A percentile compares a stretch with the other conserved stretches of the same genome.
These are phyloP conservation scores for Babesia sp. DNA, from an alignment of 169 alveolate genomes.

Conservation along the genomic window DNA sequence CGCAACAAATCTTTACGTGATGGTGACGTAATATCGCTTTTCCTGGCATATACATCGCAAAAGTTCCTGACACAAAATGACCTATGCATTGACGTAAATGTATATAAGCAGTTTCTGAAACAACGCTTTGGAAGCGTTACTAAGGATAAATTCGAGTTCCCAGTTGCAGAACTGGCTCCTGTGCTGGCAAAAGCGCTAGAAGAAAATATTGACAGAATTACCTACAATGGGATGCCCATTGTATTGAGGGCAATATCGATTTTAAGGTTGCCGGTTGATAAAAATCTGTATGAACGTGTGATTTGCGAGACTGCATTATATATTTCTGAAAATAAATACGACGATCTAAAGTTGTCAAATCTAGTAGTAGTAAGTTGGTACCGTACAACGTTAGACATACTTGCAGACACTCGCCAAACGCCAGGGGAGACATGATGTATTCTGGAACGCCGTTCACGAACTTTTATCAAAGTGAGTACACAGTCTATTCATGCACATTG, in stretches of 20 bases:
- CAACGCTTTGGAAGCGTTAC: neutral
- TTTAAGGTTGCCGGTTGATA: conserved; percentile 18
- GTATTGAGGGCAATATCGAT: conserved; percentile 39
- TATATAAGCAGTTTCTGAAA: conserved; percentile 31
- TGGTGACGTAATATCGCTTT: conserved; percentile 53
- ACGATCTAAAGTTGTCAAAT: conserved; percentile 30
- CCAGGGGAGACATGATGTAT: conserved; percentile 11
- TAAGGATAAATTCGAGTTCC: conserved; percentile 33
- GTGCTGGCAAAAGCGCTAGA: conserved; percentile 20
- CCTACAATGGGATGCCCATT: conserved; percentile 54
- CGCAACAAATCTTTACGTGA: neutral
- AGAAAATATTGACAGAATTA: conserved; percentile 20
- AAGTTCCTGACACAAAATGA: conserved; percentile 37
- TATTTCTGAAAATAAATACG: conserved; percentile 12
- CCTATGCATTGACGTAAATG: conserved; percentile 39
- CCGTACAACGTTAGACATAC: no score
- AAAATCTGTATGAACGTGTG: neutral
- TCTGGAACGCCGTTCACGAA: conserved; percentile 49
- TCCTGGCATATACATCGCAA: conserved; percentile 49
- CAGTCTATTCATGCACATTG: neutral
- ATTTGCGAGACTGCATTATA: conserved; percentile 10
- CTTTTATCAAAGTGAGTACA: neutral
- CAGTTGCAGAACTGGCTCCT: conserved; percentile 29
- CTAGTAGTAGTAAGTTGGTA: conserved; percentile 43
- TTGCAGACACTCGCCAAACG: conserved; percentile 27